A percentile compares a stretch with the other conserved stretches of the same genome.
These are phyloP conservation scores for Chamaecrista fasciculata DNA, from an alignment of 306 rosid species.

Conservation along the genomic window DNA sequence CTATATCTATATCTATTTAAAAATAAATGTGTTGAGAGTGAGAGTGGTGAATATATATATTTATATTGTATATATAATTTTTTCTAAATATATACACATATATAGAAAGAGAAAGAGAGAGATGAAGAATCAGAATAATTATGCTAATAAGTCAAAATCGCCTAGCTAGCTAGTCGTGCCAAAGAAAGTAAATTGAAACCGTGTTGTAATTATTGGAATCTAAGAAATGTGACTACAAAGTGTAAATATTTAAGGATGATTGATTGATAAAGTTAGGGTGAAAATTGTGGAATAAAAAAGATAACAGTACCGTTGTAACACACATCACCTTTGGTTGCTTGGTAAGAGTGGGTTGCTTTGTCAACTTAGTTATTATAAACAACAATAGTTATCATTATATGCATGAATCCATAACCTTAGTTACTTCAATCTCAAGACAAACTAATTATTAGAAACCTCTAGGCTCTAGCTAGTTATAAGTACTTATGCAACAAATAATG, in stretches of 20 bases:
- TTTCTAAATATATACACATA: not conserved
- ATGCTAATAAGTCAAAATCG: slow-evolving; percentile 36
- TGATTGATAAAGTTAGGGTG: not conserved
- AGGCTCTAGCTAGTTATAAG: not conserved
- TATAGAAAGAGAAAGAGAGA: not conserved
- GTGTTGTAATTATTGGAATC: not conserved
- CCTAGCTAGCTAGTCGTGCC: slow-evolving; percentile 22
- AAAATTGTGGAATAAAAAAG: not conserved
- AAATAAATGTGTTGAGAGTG: no score
- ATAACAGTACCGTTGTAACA: slow-evolving; percentile 11
- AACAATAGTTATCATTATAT: slow-evolving; percentile 23
- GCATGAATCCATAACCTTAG: slow-evolving; percentile 13
- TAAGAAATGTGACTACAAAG: not conserved
- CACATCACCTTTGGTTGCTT: slow-evolving; percentile 36
- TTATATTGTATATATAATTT: not conserved
- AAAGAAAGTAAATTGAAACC: not conserved
- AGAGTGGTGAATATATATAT: not conserved
- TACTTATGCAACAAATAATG: not conserved
- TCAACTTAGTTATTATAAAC: slow-evolving; percentile 34
- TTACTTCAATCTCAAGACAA: slow-evolving; percentile 5
- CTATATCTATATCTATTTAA: no score
- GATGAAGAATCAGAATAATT: not conserved
- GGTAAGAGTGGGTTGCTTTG: slow-evolving; percentile 32
- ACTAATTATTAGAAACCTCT: not conserved
- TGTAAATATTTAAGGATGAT: not conserved